Percentiles rank a stretch among this genome's conserved stretches.
Conservation (phyloP, 2,329 filamentous ascomycete genomes). For the Colletotrichum simmondsii region DNA sequence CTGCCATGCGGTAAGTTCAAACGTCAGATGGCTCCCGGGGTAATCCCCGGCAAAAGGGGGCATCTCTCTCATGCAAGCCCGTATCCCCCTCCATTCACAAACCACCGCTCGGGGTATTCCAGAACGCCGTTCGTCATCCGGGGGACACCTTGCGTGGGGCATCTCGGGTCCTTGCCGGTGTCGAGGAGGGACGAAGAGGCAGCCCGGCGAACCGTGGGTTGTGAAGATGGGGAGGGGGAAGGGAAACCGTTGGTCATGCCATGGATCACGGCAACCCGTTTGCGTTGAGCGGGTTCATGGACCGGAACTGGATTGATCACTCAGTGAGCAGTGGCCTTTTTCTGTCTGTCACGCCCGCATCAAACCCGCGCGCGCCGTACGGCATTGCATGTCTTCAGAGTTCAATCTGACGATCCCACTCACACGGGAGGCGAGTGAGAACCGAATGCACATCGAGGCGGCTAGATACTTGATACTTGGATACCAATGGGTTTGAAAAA, state of each 20-base stretch:
- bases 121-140: slow-evolving; percentile 30
- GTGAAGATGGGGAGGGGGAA: no score
- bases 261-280: not conserved
- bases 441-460: not conserved
- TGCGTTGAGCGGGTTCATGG: not conserved
- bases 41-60: slow-evolving; percentile 5
- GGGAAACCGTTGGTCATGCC: not conserved
- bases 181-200: slow-evolving; percentile 14
- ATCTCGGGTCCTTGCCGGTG: slow-evolving; percentile 26
- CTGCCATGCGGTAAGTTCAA: not conserved
- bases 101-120: not conserved
- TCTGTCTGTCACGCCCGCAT: slow-evolving; percentile 24
- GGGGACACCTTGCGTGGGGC: slow-evolving; percentile 25
- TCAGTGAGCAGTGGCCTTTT: slow-evolving; percentile 4
- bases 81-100: slow-evolving; percentile 5
- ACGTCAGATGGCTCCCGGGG: slow-evolving; percentile 15
- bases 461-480: not conserved
- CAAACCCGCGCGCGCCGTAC: slow-evolving; percentile 1
- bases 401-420: slow-evolving; percentile 16
- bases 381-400: slow-evolving; percentile 23
- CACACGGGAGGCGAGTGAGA: not conserved
- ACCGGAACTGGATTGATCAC: not conserved
- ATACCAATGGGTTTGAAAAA: not conserved
- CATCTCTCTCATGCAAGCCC: not conserved
- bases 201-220: slow-evolving; percentile 19